Base-by-base conservation (phyloP, 2,329 filamentous ascomycete genomes). In the Calonectria multiphialidica region DNA sequence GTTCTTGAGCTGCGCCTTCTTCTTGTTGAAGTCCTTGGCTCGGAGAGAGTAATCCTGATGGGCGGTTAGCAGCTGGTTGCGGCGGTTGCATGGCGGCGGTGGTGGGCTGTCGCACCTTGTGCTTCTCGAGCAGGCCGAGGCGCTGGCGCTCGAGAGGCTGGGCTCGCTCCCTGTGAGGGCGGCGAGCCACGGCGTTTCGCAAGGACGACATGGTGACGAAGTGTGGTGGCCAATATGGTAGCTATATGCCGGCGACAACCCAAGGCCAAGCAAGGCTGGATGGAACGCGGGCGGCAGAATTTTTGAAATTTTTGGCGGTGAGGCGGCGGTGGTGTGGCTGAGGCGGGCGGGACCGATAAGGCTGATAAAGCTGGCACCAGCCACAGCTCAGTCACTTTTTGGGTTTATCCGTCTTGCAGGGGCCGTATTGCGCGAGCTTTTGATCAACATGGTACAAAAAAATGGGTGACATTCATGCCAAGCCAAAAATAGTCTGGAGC, bases 121-220 rank as follows among this genome's bases (percentile, higher is more conserved):
- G 94, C 87, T 99, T 98, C 84, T 98, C 97, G 73, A 98, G 92
- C 25, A 98, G 90, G 75, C 97, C 97, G 85, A 95, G 95, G 87
- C 95, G 95, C 76, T 93, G 88, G 66, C 97, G 94, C 82, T 96
- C 94, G 75, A 91, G 85, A 47, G 96, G 94, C 84, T 98, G 97
- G 42, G 94, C 94, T 79, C 97, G 93, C 88, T 98, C 97, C 78
- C 93, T 91, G 85, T 98, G 96, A 77, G 95, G 93, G 81, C 95
- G 95, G 84, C 95, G 91, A 78, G 95, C 91, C 73, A 96, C 90
- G 82, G 90, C 88, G 80, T 92, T 92, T 74, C 90, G 86, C 83
- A 92, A 88, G 3, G 90, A 90, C 40, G 89, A 90, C 89, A 90
- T 89, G 37, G 47, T 77, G 62, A 25, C 8, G 63, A 37, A 25